phyloP scores from a whole-genome alignment of 306 rosid species.

The Begonia peltatifolia region DNA sequence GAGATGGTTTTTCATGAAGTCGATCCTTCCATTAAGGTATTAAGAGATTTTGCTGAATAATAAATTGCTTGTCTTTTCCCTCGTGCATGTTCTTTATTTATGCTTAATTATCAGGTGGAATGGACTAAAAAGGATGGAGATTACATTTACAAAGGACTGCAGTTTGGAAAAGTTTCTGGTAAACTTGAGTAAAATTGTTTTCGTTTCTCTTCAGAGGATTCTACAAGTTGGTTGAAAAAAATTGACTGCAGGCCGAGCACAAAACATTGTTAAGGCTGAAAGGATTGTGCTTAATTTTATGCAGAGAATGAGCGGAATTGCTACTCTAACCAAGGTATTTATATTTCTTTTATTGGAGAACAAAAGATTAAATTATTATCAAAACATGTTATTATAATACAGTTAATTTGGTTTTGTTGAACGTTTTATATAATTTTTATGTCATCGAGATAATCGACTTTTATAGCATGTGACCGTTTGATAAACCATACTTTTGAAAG shows the following conservation, averaged over 20 bases:
- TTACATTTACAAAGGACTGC: constrained; percentile 50
- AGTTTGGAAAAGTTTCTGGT: constrained; percentile 82
- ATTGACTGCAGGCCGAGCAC: constrained; percentile 58
- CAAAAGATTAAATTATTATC: background rate
- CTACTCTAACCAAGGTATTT: constrained; percentile 72
- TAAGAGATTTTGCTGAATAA: constrained; percentile 13
- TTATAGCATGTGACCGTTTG: too few relatives aligned
- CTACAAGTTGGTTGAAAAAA: background rate
- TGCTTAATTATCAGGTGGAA: constrained; percentile 49
- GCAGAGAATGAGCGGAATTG: constrained; percentile 98
- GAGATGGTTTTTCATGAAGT: constrained; percentile 71
- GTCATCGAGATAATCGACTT: too few relatives aligned
- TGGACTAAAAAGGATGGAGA: constrained; percentile 83
- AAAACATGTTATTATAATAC: too few relatives aligned
- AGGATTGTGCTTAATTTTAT: constrained; percentile 83
- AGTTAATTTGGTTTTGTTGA: too few relatives aligned
- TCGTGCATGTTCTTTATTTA: constrained; percentile 5
- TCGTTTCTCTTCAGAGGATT: background rate
- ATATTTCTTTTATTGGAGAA: constrained; percentile 7
- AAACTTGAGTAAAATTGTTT: constrained; percentile 11
- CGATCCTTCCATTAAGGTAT: constrained; percentile 75
- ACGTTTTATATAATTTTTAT: too few relatives aligned
- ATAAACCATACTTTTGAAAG: too few relatives aligned
- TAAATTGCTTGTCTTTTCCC: constrained; percentile 8
- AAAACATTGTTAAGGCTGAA: constrained; percentile 71